A percentile compares a stretch with the other conserved stretches of the same genome.
phyloP scores from a whole-genome alignment of 1,284 basidiomycete genomes.

The Entoloma clypeatum region DNA sequence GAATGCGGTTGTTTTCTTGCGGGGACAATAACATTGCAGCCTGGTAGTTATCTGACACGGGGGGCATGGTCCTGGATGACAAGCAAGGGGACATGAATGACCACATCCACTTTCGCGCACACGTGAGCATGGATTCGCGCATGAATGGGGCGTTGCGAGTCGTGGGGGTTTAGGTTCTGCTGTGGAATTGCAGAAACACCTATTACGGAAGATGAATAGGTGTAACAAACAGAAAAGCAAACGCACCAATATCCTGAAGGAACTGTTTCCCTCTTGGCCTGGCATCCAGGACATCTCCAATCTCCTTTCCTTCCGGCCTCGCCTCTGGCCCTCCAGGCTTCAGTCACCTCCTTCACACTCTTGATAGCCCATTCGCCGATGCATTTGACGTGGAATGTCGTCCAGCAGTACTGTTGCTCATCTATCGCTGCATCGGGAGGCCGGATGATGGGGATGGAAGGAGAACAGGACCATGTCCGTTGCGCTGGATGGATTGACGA shows the following conservation, averaged over 20 bases:
- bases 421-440: slow-evolving; percentile 31
- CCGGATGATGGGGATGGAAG: slow-evolving; percentile 43
- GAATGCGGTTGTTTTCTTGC: slow-evolving; percentile 55
- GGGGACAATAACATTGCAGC: slow-evolving; percentile 62
- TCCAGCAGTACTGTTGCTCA: slow-evolving; percentile 70
- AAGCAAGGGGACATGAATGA: slow-evolving; percentile 74
- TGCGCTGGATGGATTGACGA: slow-evolving; percentile 66
- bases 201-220: slow-evolving; percentile 25
- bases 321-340: slow-evolving; percentile 72
- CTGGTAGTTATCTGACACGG: slow-evolving; percentile 50
- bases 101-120: slow-evolving; percentile 62
- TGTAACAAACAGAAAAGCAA: not conserved
- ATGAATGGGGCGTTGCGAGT: slow-evolving; percentile 81
- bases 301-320: slow-evolving; percentile 60
- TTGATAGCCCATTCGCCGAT: slow-evolving; percentile 75
- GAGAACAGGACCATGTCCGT: slow-evolving; percentile 77
- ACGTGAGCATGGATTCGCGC: slow-evolving; percentile 74
- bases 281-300: slow-evolving; percentile 89
- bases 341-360: slow-evolving; percentile 72
- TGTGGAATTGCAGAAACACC: slow-evolving; percentile 81
- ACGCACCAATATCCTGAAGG: slow-evolving; percentile 68
- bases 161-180: slow-evolving; percentile 68
- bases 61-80: slow-evolving; percentile 51
- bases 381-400: slow-evolving; percentile 81
- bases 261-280: slow-evolving; percentile 62